phyloP scores from a whole-genome alignment of 2,329 filamentous ascomycete species.

The Diaporthe citrichinensis region DNA sequence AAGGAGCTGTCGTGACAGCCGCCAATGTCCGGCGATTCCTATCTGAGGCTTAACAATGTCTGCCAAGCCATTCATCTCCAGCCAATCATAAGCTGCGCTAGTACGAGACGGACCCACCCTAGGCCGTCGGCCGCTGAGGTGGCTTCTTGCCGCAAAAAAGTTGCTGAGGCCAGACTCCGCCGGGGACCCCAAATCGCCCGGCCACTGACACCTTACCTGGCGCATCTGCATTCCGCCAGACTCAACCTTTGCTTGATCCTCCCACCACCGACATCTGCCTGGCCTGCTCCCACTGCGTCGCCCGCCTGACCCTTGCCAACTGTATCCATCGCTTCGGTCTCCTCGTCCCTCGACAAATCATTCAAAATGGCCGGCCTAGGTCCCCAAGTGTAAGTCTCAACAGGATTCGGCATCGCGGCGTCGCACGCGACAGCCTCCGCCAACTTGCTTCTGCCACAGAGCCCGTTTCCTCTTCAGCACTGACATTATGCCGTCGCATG shows the following conservation, averaged over 20 bases:
- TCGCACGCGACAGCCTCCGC: slow-evolving; percentile 33
- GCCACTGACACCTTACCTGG: slow-evolving; percentile 5
- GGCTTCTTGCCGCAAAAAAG: slow-evolving; percentile 36
- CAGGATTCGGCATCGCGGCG: not conserved
- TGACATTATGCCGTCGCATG: slow-evolving; percentile 46
- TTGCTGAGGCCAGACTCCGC: slow-evolving; percentile 7
- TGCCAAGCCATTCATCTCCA: not conserved
- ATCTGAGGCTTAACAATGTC: not conserved
- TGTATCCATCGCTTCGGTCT: not conserved
- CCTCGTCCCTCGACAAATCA: not conserved
- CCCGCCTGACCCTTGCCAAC: not conserved
- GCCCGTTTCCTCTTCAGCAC: slow-evolving; percentile 25
- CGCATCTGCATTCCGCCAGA: slow-evolving; percentile 5
- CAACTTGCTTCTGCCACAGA: not conserved
- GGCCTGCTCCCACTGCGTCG: not conserved
- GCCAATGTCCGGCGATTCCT: not conserved
- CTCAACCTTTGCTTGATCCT: not conserved
- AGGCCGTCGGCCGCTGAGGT: slow-evolving; percentile 38
- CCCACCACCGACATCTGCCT: slow-evolving; percentile 1
- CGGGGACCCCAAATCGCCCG: slow-evolving; percentile 16
- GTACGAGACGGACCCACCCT: not conserved
- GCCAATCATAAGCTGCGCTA: slow-evolving; percentile 26
- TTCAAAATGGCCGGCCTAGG: slow-evolving; percentile 72
- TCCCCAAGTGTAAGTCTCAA: slow-evolving; percentile 72
- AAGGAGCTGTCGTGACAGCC: not conserved